Percentiles rank a stretch among this genome's conserved stretches.
phyloP scores from a whole-genome alignment of 129 eudicot genomes.

The Tanacetum coccineum region DNA sequence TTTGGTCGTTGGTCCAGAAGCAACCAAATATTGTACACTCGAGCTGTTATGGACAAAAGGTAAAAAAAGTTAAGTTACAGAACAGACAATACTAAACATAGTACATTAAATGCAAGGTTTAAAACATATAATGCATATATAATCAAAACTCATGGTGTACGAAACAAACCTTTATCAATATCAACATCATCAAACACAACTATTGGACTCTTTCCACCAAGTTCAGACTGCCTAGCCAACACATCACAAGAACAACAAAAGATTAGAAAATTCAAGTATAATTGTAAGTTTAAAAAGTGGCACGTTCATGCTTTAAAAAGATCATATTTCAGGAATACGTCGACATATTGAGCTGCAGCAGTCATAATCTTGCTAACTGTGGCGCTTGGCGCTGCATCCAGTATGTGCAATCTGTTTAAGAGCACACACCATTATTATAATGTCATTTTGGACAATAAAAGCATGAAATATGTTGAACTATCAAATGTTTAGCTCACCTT shows the following conservation, averaged over 20 bases:
- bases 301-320: too few relatives aligned
- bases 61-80: neutral
- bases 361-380: slow-evolving; percentile 96
- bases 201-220: slow-evolving; percentile 98
- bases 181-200: slow-evolving; percentile 91
- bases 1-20: slow-evolving; percentile 99
- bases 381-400: slow-evolving; percentile 78
- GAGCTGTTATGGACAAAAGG: slow-evolving; percentile 44
- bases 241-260: neutral
- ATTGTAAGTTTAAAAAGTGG: neutral
- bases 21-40: slow-evolving; percentile 97
- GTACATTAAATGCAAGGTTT: neutral
- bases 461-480: neutral
- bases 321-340: slow-evolving; percentile 48
- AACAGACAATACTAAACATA: neutral
- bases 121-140: slow-evolving; percentile 1
- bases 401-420: slow-evolving; percentile 80
- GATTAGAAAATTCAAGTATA: neutral
- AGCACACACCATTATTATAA: neutral
- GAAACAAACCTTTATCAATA: slow-evolving; percentile 67
- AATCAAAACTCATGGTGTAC: neutral
- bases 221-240: slow-evolving; percentile 73
- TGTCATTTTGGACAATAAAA: neutral
- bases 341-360: slow-evolving; percentile 88
- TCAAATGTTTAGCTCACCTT: slow-evolving; percentile 42